These are phyloP conservation scores for Colletotrichum phormii DNA, from an alignment of 2,329 filamentous ascomycete species.

Conservation along the genomic window DNA sequence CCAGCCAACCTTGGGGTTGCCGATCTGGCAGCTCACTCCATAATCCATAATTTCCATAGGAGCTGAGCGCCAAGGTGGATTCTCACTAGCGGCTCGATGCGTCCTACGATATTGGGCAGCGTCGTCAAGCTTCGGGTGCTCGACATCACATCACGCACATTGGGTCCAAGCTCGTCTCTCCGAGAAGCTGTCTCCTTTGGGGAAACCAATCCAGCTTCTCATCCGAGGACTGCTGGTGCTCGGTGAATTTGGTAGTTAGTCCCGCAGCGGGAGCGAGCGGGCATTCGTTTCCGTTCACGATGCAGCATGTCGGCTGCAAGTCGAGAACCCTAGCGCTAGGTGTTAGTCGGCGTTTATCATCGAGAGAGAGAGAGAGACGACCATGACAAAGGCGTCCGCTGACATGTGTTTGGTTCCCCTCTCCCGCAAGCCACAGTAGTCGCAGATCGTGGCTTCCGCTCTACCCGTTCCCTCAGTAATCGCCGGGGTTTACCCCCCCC, in stretches of 20 bases:
- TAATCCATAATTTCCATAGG: background rate
- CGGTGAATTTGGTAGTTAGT: background rate
- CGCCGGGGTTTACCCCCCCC: conserved; percentile 23
- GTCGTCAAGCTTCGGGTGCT: conserved; percentile 2
- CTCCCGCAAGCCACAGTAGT: conserved; percentile 12
- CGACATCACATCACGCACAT: background rate
- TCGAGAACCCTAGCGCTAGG: background rate
- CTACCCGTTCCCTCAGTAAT: background rate
- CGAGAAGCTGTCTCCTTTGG: no score
- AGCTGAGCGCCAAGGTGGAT: background rate
- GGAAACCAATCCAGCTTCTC: background rate
- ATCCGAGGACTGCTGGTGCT: background rate
- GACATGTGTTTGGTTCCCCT: background rate
- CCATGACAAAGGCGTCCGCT: conserved; percentile 14
- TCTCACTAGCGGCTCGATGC: conserved; percentile 6
- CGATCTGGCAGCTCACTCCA: conserved; percentile 17
- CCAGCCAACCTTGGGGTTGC: conserved; percentile 12
- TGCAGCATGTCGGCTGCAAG: background rate
- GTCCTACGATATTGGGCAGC: background rate
- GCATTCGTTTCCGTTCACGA: background rate
- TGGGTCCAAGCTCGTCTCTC: background rate
- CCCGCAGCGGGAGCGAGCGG: background rate
- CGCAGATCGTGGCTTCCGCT: conserved; percentile 17
- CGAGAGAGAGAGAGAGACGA: background rate
- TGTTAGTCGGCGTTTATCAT: conserved; percentile 15